Base-by-base conservation (phyloP, 2,329 filamentous ascomycete species). In the Salinomyces thailandicus region DNA sequence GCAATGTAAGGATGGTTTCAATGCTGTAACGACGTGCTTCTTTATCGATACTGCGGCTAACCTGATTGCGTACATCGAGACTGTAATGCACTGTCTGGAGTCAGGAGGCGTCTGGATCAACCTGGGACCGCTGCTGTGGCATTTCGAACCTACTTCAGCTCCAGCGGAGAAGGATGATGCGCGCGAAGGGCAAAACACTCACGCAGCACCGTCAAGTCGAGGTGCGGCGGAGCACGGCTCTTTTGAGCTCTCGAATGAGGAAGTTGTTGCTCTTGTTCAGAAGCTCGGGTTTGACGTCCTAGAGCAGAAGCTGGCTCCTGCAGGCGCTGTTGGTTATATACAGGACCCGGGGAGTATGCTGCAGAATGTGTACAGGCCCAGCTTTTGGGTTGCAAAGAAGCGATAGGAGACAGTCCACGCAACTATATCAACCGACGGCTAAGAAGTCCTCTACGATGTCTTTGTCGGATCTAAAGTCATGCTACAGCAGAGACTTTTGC, bases 1-100 rank as follows among this genome's bases (percentile, higher is more conserved):
- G 1, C 71, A 73, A 0, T 74, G 83, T 49, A 60, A 63, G 6
- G 70, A 69, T 0, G 52, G 60, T 0, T 96, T 86, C 58, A 79
- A 95, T 52, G 86, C 81, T 1, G 85, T 96, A 2, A 78, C 84
- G 0, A 85, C 82, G 2, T 83, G 94, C 8, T 98, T 96, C 64
- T 98, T 98, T 65, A 80, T 98, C 39, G 93, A 98, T 58, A 98
- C 91, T 1, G 91, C 91, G 2, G 87, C 89, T 1, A 96, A 98
- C 57, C 59, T 95, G 19, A 81, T 96, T 36, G 75, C 81, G 2
- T 98, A 98, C 55, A 75, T 98, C 20, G 79, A 93, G 55, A 79
- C 86, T 2, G 83, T 96, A 37, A 67, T 65, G 28, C 74, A 82
- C 54, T 93, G 87, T 52, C 71, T 98, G 33, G 77, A 73, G 47